These are phyloP conservation scores for Penicillium manginii DNA, from an alignment of 495 filamentous ascomycete species.

Conservation along the genomic window DNA sequence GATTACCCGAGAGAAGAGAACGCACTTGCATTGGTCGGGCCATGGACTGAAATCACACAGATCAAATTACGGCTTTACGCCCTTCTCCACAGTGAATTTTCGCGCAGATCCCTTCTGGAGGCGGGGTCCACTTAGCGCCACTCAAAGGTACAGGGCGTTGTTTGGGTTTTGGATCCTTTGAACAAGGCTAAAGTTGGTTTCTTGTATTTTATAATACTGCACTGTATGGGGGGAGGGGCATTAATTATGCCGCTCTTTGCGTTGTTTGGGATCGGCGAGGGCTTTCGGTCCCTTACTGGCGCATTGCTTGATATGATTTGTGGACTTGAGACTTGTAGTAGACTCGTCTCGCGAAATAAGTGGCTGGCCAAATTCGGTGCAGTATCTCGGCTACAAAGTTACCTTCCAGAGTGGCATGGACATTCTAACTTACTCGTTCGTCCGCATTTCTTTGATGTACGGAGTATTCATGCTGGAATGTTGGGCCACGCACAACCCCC, in stretches of 20 bases:
- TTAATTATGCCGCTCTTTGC: too few species aligned
- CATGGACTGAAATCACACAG: not conserved
- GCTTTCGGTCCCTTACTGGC: not conserved
- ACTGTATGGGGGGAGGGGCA: not conserved
- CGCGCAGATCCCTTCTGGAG: not conserved
- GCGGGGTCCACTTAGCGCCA: not conserved
- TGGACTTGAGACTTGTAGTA: not conserved
- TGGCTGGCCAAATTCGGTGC: too few species aligned
- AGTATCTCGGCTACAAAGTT: too few species aligned
- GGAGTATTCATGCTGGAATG: not conserved
- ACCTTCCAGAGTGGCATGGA: too few species aligned
- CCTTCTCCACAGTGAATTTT: not conserved
- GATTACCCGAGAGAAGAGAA: too few species aligned
- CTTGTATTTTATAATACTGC: not conserved
- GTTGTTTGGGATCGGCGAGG: not conserved
- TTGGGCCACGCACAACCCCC: not conserved
- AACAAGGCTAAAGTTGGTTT: not conserved
- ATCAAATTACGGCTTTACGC: not conserved
- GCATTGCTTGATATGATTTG: not conserved
- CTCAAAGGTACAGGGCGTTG: not conserved
- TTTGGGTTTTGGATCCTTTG: not conserved
- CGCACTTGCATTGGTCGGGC: not conserved
- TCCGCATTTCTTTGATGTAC: too few species aligned
- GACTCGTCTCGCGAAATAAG: not conserved
- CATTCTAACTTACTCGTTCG: too few species aligned